Evolutionary conservation across 2,329 filamentous ascomycete genomes (phyloP), one percentile per base, ranked within the genome.

Genomic region (Emericellopsis atlantica): DNA sequence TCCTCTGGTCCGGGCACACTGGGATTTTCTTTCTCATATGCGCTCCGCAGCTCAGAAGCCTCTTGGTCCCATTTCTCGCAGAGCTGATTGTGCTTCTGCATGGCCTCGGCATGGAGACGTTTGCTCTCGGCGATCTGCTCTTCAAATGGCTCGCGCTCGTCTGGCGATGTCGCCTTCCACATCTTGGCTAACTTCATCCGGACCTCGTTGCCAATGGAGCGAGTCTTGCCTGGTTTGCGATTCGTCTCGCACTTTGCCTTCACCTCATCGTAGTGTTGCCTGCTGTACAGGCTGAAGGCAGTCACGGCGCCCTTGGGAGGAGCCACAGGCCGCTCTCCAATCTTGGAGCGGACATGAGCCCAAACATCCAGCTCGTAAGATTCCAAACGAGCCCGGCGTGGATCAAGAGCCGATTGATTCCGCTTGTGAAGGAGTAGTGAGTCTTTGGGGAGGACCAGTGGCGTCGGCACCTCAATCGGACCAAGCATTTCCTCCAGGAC

Each of bases 281-380:
- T 93, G 56, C 88, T 90, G 61, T 84, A 98, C 39, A 95, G 72
- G 23, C 94, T 72, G 59, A 95, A 96, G 0, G 90, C 84, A 54
- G 93, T 96, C 4, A 82, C 78, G 0, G 81, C 78, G 1, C 81
- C 72, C 48, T 90, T 85, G 40, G 69, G 64, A 5, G 90, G 89
- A 40, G 77, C 80, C 42, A 72, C 64, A 0, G 87, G 84, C 4
- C 83, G 76, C 15, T 83, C 75, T n/a, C 90, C 90, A 36, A 95
- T 75, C 48, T 66, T 62, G 8, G 62, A 54, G 32, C 64, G 57
- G 42, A 79, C 66, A 43, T 73, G 61, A 41, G 69, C 64, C 60
- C 67, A 70, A 6, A 76, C 59, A 18, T 69, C 66, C 26, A 61
- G 52, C 48, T 81, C 76, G 48, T 80, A 76, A 8, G 70, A 69